phyloP scores from a whole-genome alignment of 352 stramenopile species.

The Thalassiosira ordinaria region DNA sequence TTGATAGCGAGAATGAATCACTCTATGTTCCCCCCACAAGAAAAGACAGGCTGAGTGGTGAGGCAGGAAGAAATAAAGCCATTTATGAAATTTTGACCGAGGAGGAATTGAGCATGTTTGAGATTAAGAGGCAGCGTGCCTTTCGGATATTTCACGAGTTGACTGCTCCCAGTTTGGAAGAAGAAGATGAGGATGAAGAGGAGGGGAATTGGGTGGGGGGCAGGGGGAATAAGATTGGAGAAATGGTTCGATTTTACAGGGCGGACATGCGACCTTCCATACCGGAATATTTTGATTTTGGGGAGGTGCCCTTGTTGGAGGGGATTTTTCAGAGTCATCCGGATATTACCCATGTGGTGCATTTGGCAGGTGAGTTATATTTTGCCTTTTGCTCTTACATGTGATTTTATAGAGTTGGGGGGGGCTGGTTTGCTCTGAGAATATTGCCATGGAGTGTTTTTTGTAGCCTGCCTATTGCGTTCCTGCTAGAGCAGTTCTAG shows the following conservation, averaged over 20 bases:
- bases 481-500: too few relatives aligned
- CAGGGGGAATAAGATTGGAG: neutral
- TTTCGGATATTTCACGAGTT: constrained; percentile 81
- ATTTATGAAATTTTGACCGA: constrained; percentile 49
- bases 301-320: constrained; percentile 76
- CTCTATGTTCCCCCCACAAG: too few relatives aligned
- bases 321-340: constrained; percentile 75
- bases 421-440: too few relatives aligned
- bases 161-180: constrained; percentile 16
- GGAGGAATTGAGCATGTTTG: constrained; percentile 69
- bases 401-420: too few relatives aligned
- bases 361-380: constrained; percentile 71
- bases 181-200: too few relatives aligned
- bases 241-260: constrained; percentile 66
- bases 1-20: constrained; percentile 37
- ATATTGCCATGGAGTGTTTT: too few relatives aligned
- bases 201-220: too few relatives aligned
- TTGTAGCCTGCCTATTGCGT: too few relatives aligned
- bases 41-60: neutral
- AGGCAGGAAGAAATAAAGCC: neutral
- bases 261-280: constrained; percentile 79
- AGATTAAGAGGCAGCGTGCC: constrained; percentile 71
- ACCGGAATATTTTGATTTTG: constrained; percentile 81
- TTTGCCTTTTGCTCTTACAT: neutral
- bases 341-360: constrained; percentile 82